Conservation (phyloP, 2,329 filamentous ascomycete genomes). For the Xylariaceae sp. region DNA sequence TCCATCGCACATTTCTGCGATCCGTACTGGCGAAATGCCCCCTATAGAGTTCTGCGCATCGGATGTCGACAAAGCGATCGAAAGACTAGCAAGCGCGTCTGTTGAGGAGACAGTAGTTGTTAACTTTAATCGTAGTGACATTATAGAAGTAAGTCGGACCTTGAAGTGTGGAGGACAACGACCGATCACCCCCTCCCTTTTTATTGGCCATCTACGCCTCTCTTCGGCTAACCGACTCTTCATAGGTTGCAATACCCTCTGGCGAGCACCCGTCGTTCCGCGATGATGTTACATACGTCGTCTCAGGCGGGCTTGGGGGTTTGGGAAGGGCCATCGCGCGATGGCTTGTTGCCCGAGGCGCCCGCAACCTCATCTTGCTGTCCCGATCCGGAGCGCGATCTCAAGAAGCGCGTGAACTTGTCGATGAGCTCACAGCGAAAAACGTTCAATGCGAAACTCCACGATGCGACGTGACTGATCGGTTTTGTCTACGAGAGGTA, state of each 20-base stretch:
- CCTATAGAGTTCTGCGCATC: neutral
- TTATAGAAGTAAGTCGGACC: conserved; percentile 10
- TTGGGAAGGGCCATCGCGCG: conserved; percentile 32
- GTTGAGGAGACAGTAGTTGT: conserved; percentile 1
- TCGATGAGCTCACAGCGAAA: neutral
- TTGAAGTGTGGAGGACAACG: no score
- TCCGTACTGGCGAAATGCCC: neutral
- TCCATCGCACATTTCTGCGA: neutral
- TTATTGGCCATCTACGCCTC: no score
- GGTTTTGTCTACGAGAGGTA: neutral
- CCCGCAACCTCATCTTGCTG: conserved; percentile 32
- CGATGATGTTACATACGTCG: conserved; percentile 29
- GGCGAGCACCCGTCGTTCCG: neutral
- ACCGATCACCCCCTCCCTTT: neutral
- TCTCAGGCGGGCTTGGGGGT: conserved; percentile 38
- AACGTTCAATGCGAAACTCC: conserved; percentile 5
- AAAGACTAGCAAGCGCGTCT: neutral
- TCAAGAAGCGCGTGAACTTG: conserved; percentile 7
- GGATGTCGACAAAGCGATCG: neutral
- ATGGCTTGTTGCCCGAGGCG: conserved; percentile 34
- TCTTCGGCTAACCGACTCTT: neutral
- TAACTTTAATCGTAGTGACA: neutral
- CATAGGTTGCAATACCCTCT: neutral
- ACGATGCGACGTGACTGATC: conserved; percentile 7
- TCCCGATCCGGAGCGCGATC: conserved; percentile 27